Conservation (phyloP, 208 protist genomes). For the Jaenimonas drosophilae region DNA sequence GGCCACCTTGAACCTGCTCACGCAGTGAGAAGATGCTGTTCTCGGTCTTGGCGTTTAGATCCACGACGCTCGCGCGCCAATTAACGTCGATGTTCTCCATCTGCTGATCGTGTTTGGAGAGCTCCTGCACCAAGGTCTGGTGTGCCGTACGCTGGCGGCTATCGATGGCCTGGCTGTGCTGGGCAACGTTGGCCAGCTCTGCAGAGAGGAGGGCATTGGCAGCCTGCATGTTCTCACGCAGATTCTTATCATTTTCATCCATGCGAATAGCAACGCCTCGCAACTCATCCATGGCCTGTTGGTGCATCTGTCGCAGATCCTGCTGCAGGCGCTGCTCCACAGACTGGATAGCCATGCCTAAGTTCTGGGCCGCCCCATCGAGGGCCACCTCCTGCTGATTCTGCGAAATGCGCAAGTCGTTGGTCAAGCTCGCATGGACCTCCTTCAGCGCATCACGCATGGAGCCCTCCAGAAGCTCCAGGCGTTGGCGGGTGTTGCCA, state of each 20-base stretch:
- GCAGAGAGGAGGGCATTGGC: constrained; percentile 26
- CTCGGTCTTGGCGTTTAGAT: constrained; percentile 37
- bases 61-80: constrained; percentile 64
- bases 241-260: constrained; percentile 15
- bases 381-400: constrained; percentile 20
- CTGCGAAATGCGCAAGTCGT: constrained; percentile 24
- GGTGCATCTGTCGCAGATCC: constrained; percentile 36
- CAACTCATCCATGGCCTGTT: constrained; percentile 30
- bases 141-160: constrained; percentile 33
- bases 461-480: constrained; percentile 32
- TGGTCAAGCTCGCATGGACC: constrained; percentile 31
- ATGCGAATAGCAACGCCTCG: constrained; percentile 20
- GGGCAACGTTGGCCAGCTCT: constrained; percentile 50
- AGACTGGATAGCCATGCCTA: constrained; percentile 25
- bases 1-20: constrained; percentile 13
- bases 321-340: constrained; percentile 45
- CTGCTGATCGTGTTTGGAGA: constrained; percentile 56
- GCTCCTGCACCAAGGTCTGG: constrained; percentile 55
- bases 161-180: constrained; percentile 54
- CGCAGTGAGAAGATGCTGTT: constrained; percentile 13
- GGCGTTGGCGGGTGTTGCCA: constrained; percentile 25
- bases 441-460: constrained; percentile 49
- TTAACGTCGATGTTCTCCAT: constrained; percentile 65
- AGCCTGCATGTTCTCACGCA: constrained; percentile 31
- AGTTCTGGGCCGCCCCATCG: constrained; percentile 16